phyloP scores from a whole-genome alignment of 192 early-diverging fungal genomes.

The Paraglomus occultum region DNA sequence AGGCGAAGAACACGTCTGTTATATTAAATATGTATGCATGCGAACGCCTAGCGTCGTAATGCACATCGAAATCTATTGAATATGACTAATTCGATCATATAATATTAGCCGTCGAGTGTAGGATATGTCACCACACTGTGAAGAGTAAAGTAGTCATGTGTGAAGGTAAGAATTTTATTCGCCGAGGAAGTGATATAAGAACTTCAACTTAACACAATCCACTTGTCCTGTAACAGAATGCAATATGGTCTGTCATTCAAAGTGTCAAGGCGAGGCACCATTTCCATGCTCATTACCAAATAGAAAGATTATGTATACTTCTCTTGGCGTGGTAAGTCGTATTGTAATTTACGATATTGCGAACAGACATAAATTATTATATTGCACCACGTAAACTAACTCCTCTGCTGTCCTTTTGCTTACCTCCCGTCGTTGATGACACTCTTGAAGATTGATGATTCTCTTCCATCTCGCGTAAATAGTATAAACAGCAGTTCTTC shows the following conservation, averaged over 20 bases:
- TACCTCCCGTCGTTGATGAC: no score
- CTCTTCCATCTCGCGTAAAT: not conserved
- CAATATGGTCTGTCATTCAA: conserved; percentile 10
- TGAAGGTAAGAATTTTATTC: conserved; percentile 48
- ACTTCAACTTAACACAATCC: no score
- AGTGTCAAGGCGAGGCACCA: conserved; percentile 9
- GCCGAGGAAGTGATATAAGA: no score
- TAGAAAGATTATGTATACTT: conserved; percentile 1
- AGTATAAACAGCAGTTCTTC: not conserved
- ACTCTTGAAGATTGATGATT: not conserved
- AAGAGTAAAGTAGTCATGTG: conserved; percentile 51
- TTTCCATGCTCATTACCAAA: not conserved
- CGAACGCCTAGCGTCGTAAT: not conserved
- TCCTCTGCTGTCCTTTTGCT: no score
- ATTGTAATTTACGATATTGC: no score
- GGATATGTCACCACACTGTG: conserved; percentile 46
- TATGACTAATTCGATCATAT: not conserved
- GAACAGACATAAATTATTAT: no score
- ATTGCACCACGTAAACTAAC: no score
- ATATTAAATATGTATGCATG: not conserved
- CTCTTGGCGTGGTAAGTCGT: conserved; percentile 14
- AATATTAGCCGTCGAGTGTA: conserved; percentile 49
- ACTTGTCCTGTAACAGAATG: no score
- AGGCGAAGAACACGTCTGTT: no score
- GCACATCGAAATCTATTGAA: no score